Conservation (phyloP, 768 basidiomycete species). For the Lentinula boryana region DNA sequence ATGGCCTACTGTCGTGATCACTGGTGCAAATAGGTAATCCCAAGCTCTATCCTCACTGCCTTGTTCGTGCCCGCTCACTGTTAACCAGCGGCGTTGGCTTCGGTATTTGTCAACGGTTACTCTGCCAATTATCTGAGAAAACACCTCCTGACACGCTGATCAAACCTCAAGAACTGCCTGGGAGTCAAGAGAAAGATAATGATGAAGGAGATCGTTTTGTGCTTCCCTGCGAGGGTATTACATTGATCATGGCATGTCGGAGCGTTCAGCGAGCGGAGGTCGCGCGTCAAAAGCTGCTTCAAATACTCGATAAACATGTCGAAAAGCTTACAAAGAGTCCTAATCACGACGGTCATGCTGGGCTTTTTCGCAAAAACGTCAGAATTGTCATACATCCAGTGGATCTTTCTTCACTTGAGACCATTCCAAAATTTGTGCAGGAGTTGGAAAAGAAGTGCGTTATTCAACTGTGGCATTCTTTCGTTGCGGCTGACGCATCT, state of each 20-base stretch:
- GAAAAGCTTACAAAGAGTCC: slow-evolving; percentile 24
- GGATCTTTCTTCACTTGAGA: slow-evolving; percentile 57
- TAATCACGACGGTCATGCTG: slow-evolving; percentile 46
- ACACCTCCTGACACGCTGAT: slow-evolving; percentile 20
- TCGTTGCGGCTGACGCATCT: neutral
- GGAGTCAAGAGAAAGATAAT: slow-evolving; percentile 9
- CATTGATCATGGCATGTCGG: slow-evolving; percentile 78
- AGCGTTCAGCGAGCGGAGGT: slow-evolving; percentile 55
- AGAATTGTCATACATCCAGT: slow-evolving; percentile 54
- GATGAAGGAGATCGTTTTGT: slow-evolving; percentile 12
- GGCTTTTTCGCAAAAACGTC: slow-evolving; percentile 52
- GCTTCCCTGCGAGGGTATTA: slow-evolving; percentile 46
- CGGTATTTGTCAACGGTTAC: slow-evolving; percentile 74
- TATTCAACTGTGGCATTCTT: neutral
- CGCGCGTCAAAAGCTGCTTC: slow-evolving; percentile 50
- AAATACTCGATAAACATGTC: slow-evolving; percentile 51
- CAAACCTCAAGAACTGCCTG: neutral
- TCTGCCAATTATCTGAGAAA: slow-evolving; percentile 55
- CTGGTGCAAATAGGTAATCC: slow-evolving; percentile 63
- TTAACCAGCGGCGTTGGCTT: slow-evolving; percentile 69
- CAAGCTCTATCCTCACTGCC: neutral
- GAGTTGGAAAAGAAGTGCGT: slow-evolving; percentile 49
- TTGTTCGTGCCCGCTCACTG: neutral
- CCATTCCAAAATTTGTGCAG: slow-evolving; percentile 57
- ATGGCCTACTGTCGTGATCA: slow-evolving; percentile 54